These are phyloP conservation scores for Lipomyces kockii DNA, from an alignment of 805 yeast species.

Conservation along the genomic window DNA sequence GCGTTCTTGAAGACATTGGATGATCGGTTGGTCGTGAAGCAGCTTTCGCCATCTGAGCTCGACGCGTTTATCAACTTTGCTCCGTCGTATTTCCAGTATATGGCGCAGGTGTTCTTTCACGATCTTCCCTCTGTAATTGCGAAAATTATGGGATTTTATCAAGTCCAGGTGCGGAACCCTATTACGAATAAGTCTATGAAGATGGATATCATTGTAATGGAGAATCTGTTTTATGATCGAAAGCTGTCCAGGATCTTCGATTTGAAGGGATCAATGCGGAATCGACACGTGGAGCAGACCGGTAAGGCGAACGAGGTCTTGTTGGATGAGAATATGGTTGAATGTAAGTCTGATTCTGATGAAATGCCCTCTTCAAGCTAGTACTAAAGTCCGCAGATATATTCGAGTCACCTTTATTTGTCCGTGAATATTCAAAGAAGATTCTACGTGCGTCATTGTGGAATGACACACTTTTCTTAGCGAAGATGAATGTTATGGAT, in stretches of 20 bases:
- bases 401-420: conserved; percentile 93
- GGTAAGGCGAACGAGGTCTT: conserved; percentile 94
- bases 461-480: conserved; percentile 91
- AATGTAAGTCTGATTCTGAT: conserved; percentile 48
- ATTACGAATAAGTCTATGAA: conserved; percentile 75
- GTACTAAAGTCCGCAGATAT: conserved; percentile 53
- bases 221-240: conserved; percentile 84
- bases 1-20: conserved; percentile 91
- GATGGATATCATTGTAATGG: conserved; percentile 94
- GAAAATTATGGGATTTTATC: conserved; percentile 94
- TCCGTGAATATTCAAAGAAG: conserved; percentile 87
- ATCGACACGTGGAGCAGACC: conserved; percentile 94
- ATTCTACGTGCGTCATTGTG: conserved; percentile 84
- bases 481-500: conserved; percentile 99
- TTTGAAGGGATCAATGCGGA: conserved; percentile 96
- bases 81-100: conserved; percentile 93
- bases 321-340: conserved; percentile 97
- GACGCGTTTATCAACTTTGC: conserved; percentile 96
- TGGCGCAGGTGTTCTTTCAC: conserved; percentile 93
- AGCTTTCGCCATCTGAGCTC: conserved; percentile 81
- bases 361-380: not conserved
- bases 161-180: conserved; percentile 83
- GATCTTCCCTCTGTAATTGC: conserved; percentile 94
- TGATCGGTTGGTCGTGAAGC: conserved; percentile 86
- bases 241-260: conserved; percentile 88